Conservation (phyloP, 768 basidiomycete genomes). For the Phylloporus sp. region DNA sequence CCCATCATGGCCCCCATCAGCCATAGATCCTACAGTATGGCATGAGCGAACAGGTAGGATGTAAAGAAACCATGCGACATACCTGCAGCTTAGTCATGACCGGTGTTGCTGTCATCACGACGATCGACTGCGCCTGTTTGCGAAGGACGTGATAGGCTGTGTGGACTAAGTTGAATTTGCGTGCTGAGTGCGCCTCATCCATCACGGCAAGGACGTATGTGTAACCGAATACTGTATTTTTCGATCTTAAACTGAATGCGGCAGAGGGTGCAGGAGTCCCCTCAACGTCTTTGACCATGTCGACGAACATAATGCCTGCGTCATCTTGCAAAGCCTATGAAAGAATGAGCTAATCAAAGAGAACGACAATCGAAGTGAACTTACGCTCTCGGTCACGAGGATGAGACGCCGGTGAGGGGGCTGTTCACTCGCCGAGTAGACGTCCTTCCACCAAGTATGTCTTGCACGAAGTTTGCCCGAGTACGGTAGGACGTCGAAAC, state of each 20-base stretch:
- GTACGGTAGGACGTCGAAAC: conserved; percentile 3
- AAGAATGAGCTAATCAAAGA: not conserved
- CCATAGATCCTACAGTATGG: conserved; percentile 4
- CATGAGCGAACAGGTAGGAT: no score
- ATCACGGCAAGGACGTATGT: not conserved
- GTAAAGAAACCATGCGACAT: not conserved
- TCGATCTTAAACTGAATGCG: not conserved
- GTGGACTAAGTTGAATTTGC: conserved; percentile 5
- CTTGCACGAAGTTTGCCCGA: not conserved
- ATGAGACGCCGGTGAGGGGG: not conserved
- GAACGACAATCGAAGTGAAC: not conserved
- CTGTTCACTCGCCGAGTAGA: not conserved
- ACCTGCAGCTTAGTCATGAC: conserved; percentile 9
- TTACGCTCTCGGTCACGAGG: not conserved
- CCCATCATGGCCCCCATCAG: conserved; percentile 2
- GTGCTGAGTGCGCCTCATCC: conserved; percentile 4
- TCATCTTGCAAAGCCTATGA: not conserved
- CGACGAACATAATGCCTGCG: not conserved
- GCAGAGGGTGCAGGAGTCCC: not conserved
- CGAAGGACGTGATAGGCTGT: not conserved
- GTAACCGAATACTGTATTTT: not conserved
- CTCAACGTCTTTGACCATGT: not conserved
- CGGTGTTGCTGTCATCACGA: conserved; percentile 1
- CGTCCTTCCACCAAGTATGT: not conserved
- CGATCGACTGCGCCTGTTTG: accelerated